Evolutionary conservation across 2,329 filamentous ascomycete species (phyloP).

Genomic region (Drechslerella coelobrocha): DNA sequence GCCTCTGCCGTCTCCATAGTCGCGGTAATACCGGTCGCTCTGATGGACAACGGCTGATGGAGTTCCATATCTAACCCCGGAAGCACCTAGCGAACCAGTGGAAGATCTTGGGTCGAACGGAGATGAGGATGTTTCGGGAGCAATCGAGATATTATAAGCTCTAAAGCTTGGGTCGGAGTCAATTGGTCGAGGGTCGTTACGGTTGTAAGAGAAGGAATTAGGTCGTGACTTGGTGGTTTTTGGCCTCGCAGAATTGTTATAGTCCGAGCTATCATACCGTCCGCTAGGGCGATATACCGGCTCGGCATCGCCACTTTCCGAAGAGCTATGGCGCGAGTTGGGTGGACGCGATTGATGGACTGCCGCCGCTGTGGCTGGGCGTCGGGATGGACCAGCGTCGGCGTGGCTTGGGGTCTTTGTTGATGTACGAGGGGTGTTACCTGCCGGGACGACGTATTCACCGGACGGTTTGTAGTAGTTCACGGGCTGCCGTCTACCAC

Average conservation of each 20-base stretch:
- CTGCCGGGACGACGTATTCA: slow-evolving; percentile 31
- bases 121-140: neutral
- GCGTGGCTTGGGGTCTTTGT: slow-evolving; percentile 42
- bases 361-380: neutral
- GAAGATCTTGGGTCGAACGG: slow-evolving; percentile 30
- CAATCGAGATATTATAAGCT: slow-evolving; percentile 4
- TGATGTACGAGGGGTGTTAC: slow-evolving; percentile 19
- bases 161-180: slow-evolving; percentile 27
- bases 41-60: slow-evolving; percentile 21
- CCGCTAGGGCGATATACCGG: slow-evolving; percentile 9
- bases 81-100: slow-evolving; percentile 31
- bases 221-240: slow-evolving; percentile 31
- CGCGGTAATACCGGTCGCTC: slow-evolving; percentile 16
- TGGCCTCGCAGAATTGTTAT: slow-evolving; percentile 16
- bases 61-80: slow-evolving; percentile 17
- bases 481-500: slow-evolving; percentile 13
- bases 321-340: slow-evolving; percentile 43
- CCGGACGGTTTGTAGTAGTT: slow-evolving; percentile 32
- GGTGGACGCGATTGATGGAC: slow-evolving; percentile 40
- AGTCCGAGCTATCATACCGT: slow-evolving; percentile 28
- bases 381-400: slow-evolving; percentile 11
- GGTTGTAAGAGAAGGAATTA: slow-evolving; percentile 38
- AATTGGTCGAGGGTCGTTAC: slow-evolving; percentile 4
- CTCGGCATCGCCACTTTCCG: slow-evolving; percentile 43
- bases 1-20: slow-evolving; percentile 11